These are phyloP conservation scores for Claviceps quebecensis DNA, from an alignment of 2,329 filamentous ascomycete genomes.

Conservation along the genomic window DNA sequence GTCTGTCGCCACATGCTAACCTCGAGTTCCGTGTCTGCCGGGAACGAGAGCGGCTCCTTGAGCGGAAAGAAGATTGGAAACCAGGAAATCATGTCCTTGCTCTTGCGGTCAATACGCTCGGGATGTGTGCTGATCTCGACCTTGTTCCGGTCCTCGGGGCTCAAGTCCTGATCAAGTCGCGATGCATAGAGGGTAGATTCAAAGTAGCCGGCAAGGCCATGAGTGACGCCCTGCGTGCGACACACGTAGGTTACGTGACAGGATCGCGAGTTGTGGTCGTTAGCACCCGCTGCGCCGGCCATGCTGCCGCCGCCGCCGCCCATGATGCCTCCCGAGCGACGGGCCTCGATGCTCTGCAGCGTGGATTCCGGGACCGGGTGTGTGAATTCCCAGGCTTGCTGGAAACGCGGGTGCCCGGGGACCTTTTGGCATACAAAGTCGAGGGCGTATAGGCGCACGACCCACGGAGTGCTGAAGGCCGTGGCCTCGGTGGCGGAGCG, in stretches of 20 bases:
- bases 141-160: constrained; percentile 18
- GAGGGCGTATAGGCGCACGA: constrained; percentile 80
- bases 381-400: constrained; percentile 66
- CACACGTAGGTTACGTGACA: constrained; percentile 68
- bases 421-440: constrained; percentile 64
- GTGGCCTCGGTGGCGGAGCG: constrained; percentile 48
- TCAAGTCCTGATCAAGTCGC: constrained; percentile 16
- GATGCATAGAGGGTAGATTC: constrained; percentile 82
- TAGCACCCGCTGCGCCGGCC: constrained; percentile 63
- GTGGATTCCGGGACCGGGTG: constrained; percentile 55
- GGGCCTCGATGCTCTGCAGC: constrained; percentile 38
- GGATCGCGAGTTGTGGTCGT: constrained; percentile 81
- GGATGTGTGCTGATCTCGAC: constrained; percentile 89
- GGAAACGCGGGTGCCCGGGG: constrained; percentile 48
- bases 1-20: constrained; percentile 95
- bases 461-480: constrained; percentile 84
- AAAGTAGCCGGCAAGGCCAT: constrained; percentile 89
- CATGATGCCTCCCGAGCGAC: constrained; percentile 49
- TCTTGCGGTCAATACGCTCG: constrained; percentile 81
- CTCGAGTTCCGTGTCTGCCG: constrained; percentile 71
- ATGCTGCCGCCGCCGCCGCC: constrained; percentile 59
- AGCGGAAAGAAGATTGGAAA: constrained; percentile 97
- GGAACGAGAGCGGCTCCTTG: constrained; percentile 78
- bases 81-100: constrained; percentile 97
- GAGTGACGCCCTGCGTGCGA: constrained; percentile 65